A percentile compares a stretch with the other conserved stretches of the same genome.
These are phyloP conservation scores for Tetradesmus lagerheimii DNA, from an alignment of 139 green algal species.

Conservation along the genomic window DNA sequence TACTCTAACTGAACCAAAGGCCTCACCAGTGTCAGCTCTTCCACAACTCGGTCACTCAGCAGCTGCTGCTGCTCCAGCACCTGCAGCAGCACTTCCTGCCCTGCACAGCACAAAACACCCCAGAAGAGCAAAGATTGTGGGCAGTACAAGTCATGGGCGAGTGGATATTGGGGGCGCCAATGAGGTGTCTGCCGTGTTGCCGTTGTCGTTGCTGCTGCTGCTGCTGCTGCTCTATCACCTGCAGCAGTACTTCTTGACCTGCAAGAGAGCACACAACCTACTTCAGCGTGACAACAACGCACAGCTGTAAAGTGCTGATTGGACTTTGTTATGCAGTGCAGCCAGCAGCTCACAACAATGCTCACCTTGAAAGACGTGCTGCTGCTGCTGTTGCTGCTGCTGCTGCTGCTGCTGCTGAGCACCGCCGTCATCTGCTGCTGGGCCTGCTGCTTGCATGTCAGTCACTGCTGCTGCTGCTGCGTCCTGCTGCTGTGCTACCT, in stretches of 20 bases:
- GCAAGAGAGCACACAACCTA: not conserved
- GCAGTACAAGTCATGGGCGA: no score
- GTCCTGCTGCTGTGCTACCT: constrained; percentile 36
- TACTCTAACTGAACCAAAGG: no score
- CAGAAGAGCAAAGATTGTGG: no score
- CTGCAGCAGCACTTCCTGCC: constrained; percentile 10
- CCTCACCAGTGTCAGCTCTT: constrained; percentile 67
- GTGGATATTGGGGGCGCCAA: no score
- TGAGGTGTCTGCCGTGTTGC: no score
- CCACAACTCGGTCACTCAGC: constrained; percentile 43
- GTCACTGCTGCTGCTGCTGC: not conserved
- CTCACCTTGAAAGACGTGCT: constrained; percentile 33
- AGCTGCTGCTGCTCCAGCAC: constrained; percentile 57
- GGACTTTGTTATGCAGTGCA: no score
- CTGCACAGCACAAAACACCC: constrained; percentile 11
- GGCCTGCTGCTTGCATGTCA: not conserved
- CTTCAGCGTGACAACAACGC: no score
- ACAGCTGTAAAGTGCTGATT: no score
- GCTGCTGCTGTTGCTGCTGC: constrained; percentile 6
- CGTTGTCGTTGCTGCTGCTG: no score
- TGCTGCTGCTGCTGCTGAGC: not conserved
- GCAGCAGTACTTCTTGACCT: not conserved
- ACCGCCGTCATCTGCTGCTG: not conserved
- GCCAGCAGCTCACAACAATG: not conserved
- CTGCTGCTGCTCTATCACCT: not conserved